These are phyloP conservation scores for Durotheca rogersii DNA, from an alignment of 495 filamentous ascomycete species.

Conservation along the genomic window DNA sequence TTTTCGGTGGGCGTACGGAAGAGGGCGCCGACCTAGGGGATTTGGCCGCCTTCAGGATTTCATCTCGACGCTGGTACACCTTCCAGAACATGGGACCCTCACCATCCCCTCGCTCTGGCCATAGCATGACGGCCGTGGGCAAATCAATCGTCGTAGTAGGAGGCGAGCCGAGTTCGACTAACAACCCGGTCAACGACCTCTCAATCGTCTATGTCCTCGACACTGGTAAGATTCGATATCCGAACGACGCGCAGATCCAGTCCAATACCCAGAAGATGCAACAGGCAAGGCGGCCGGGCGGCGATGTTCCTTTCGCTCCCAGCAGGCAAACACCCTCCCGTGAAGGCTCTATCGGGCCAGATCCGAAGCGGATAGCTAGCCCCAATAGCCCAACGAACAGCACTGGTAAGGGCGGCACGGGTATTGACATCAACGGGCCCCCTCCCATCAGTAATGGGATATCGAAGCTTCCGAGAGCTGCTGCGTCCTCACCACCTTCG, in stretches of 20 bases:
- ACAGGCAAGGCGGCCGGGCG: slow-evolving; percentile 44
- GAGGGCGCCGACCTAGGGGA: slow-evolving; percentile 91
- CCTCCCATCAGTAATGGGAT: slow-evolving; percentile 41
- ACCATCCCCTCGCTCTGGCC: slow-evolving; percentile 88
- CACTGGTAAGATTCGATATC: slow-evolving; percentile 93
- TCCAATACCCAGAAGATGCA: slow-evolving; percentile 37
- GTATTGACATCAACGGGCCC: slow-evolving; percentile 36
- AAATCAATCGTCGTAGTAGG: slow-evolving; percentile 90
- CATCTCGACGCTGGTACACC: slow-evolving; percentile 91
- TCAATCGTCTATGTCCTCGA: slow-evolving; percentile 89
- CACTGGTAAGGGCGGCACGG: slow-evolving; percentile 33
- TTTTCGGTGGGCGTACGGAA: slow-evolving; percentile 95
- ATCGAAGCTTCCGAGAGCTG: slow-evolving; percentile 69
- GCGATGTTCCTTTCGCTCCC: slow-evolving; percentile 32
- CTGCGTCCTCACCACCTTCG: slow-evolving; percentile 67
- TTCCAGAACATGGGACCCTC: slow-evolving; percentile 99
- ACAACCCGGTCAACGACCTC: slow-evolving; percentile 76
- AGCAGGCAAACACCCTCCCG: slow-evolving; percentile 53
- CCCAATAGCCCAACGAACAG: slow-evolving; percentile 46
- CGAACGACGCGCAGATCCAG: slow-evolving; percentile 68
- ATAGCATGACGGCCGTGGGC: slow-evolving; percentile 94
- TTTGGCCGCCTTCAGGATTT: slow-evolving; percentile 91
- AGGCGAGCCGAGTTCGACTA: slow-evolving; percentile 88
- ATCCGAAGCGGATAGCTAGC: slow-evolving; percentile 52
- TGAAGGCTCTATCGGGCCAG: slow-evolving; percentile 62